These are phyloP conservation scores for Punctularia strigosozonata DNA, from an alignment of 768 basidiomycete species.

Conservation along the genomic window DNA sequence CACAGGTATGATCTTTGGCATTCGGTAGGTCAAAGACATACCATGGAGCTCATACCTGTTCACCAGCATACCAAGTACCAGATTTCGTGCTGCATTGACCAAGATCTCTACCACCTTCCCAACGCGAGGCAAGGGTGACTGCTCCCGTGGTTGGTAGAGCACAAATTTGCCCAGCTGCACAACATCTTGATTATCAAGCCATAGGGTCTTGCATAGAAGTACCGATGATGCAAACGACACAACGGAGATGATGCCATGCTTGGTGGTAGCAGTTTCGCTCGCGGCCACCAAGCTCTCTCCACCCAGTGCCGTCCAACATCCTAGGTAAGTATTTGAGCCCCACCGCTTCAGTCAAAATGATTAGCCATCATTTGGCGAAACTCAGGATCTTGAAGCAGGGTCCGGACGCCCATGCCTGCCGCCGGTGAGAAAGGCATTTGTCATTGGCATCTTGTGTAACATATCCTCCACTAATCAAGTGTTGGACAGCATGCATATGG, in stretches of 20 bases:
- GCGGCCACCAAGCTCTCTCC: not conserved
- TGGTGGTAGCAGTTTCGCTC: not conserved
- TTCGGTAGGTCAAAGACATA: not conserved
- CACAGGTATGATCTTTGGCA: not conserved
- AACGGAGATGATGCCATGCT: too few relatives aligned
- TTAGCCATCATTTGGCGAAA: not conserved
- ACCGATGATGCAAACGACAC: too few relatives aligned
- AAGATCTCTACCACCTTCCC: not conserved
- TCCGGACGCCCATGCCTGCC: not conserved
- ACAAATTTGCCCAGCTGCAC: not conserved
- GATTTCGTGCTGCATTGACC: not conserved
- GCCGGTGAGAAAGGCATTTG: not conserved
- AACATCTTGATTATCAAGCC: not conserved
- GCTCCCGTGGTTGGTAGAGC: not conserved
- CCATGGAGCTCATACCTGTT: not conserved
- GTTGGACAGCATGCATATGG: too few relatives aligned
- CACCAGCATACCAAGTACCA: not conserved
- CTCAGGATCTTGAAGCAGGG: not conserved
- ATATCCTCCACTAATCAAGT: too few relatives aligned
- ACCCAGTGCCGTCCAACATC: not conserved
- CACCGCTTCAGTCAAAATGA: not conserved
- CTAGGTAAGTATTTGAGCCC: not conserved
- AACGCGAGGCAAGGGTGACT: not conserved
- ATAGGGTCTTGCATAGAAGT: not conserved
- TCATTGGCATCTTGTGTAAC: not conserved